Evolutionary conservation across 2,329 filamentous ascomycete genomes (phyloP).

Genomic region (Sarocladium kiliense): DNA sequence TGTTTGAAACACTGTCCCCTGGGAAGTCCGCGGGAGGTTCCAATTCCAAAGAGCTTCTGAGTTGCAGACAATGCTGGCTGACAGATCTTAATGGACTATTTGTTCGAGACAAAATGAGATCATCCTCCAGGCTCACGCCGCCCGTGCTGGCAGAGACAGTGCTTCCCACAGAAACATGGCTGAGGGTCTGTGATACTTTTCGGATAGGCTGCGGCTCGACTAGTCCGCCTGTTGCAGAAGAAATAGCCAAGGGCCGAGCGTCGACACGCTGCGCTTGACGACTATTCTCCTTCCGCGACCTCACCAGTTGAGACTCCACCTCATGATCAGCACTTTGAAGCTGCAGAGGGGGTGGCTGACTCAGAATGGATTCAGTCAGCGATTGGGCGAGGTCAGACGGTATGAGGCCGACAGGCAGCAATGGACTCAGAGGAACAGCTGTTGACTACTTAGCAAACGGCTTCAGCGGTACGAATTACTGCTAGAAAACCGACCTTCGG

Average conservation of each 20-base stretch:
- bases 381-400: constrained; percentile 33
- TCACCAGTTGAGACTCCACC: neutral
- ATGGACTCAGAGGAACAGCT: neutral
- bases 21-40: neutral
- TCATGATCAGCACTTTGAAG: constrained; percentile 15
- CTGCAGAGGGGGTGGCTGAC: constrained; percentile 37
- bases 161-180: neutral
- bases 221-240: neutral
- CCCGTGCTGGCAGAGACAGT: neutral
- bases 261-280: constrained; percentile 9
- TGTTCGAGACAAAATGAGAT: neutral
- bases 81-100: neutral
- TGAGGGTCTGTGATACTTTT: constrained; percentile 1
- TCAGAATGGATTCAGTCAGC: constrained; percentile 43
- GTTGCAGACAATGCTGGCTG: neutral
- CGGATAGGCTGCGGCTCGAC: neutral
- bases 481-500: no score
- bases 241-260: neutral
- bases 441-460: neutral
- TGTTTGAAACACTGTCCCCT: constrained; percentile 10
- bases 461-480: no score
- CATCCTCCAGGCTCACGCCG: neutral
- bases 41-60: neutral
- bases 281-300: constrained; percentile 35
- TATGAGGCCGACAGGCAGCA: constrained; percentile 9